Evolutionary conservation across 345 rosid genomes (phyloP), one percentile per base, ranked within the genome.

Genomic region (Citrus sp.): DNA sequence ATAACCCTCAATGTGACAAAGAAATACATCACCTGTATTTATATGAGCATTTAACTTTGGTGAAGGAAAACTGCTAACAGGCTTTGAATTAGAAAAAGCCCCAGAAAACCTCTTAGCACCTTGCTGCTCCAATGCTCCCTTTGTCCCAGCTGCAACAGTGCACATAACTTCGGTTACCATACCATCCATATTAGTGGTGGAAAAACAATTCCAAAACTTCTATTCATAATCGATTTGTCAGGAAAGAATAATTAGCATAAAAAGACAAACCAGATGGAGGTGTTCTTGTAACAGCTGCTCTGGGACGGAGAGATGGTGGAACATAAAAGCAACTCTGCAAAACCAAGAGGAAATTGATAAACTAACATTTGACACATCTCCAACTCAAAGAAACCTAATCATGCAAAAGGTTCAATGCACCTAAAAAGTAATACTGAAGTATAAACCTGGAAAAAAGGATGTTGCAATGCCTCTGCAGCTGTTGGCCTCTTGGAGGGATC

Each of bases 401-500:
- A 38, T 54, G 14, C 42, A 74, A 32, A 24, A 72, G 70, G 9
- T n/a, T 22, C 28, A 62, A 35, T 32, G n/a, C 12, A 32, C 25
- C 21, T 14, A 18, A 61, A 10, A 61, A 38, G 18, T 18, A 38
- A 51, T 69, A 69, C 34, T 18, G 25, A 18, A 73, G 27, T 28
- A n/a, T 77, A 46, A 46, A 96, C 99, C 98, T 91, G 91, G 78
- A 96, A 96, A 88, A 92, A 96, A 19, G 99, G 97, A 87, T 94
- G 98, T 76, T 94, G 97, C 77, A 96, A 90, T 70, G 88, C 95
- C 80, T 94, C 99, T n/a, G 85, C 90, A 61, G 98, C 97, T 19
- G 88, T 87, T 4, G 95, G 97, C 89, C 99, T 88, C 83, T 85
- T 85, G 88, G 85, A 78, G 54, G 99, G 99, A 89, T 96, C 98